A percentile compares a stretch with the other conserved stretches of the same genome.
These are phyloP conservation scores for Xerocomus brunneocitrinus DNA, from an alignment of 768 basidiomycete genomes.

Conservation along the genomic window DNA sequence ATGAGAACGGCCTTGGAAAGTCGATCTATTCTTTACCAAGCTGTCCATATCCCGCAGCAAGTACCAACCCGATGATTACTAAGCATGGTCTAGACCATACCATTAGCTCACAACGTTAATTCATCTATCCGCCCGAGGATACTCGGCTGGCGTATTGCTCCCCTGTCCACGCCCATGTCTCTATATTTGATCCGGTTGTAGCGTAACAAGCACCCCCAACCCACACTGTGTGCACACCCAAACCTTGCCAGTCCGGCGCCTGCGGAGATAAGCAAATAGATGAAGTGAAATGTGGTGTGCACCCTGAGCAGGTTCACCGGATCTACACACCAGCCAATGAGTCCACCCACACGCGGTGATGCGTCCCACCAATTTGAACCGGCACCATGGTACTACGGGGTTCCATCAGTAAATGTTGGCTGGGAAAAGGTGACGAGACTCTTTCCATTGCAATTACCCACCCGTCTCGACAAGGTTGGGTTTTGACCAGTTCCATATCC, in stretches of 20 bases:
- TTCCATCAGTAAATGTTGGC: background rate
- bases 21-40: slow-evolving; percentile 1
- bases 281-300: slow-evolving; percentile 10
- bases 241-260: background rate
- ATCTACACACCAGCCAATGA: slow-evolving; percentile 9
- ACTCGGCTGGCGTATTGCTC: background rate
- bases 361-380: background rate
- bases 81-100: background rate
- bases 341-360: background rate
- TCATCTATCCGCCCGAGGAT: background rate
- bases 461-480: background rate
- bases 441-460: background rate
- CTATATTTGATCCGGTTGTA: slow-evolving; percentile 2
- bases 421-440: slow-evolving; percentile 6
- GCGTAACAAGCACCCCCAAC: slow-evolving; percentile 19
- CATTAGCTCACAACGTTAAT: background rate
- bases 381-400: background rate
- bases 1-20: background rate
- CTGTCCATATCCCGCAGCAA: background rate
- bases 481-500: background rate
- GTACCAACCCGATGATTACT: background rate
- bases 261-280: slow-evolving; percentile 25
- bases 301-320: slow-evolving; percentile 5
- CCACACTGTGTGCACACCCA: background rate
- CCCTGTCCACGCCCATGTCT: background rate